Conservation (phyloP, 2,329 filamentous ascomycete species). For the Cladorrhinum sp. region DNA sequence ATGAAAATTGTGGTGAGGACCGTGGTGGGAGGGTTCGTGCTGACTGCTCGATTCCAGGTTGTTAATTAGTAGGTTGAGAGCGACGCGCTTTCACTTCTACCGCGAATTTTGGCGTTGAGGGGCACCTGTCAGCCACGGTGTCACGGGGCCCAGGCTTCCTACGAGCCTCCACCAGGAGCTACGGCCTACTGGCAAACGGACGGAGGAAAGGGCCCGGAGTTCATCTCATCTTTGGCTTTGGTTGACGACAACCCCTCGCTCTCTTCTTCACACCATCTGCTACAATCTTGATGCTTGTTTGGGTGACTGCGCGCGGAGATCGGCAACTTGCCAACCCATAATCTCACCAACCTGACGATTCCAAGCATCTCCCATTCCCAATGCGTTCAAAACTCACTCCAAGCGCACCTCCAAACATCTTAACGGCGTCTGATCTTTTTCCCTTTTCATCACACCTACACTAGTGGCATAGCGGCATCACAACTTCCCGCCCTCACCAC, state of each 20-base stretch:
- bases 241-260: too few species aligned
- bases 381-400: too few species aligned
- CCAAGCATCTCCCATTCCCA: not conserved
- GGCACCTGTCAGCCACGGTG: not conserved
- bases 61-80: not conserved
- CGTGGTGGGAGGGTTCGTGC: not conserved
- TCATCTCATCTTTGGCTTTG: too few species aligned
- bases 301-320: not conserved
- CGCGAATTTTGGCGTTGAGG: conserved; percentile 17
- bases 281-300: too few species aligned
- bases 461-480: not conserved
- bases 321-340: not conserved
- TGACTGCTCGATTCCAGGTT: not conserved
- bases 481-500: not conserved
- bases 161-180: too few species aligned
- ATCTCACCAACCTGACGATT: not conserved
- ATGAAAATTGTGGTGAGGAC: not conserved
- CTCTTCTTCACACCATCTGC: too few species aligned
- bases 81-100: not conserved
- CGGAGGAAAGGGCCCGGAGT: too few species aligned
- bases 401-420: not conserved
- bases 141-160: not conserved
- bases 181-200: too few species aligned
- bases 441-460: too few species aligned
- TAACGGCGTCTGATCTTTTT: not conserved